phyloP scores from a whole-genome alignment of 768 basidiomycete species.

The Thelephora aurantiotincta region DNA sequence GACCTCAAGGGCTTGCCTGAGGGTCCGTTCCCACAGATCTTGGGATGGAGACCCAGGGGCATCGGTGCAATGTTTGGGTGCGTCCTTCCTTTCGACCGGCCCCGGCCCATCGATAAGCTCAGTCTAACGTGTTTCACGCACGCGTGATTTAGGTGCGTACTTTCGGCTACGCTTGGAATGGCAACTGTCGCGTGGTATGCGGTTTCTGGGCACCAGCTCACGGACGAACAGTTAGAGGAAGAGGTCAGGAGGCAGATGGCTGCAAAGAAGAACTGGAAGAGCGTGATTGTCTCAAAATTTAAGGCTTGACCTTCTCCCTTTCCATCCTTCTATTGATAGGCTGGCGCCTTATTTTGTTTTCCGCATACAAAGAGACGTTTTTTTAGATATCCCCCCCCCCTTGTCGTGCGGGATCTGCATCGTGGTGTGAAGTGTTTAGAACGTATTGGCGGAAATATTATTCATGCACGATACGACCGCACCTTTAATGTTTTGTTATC shows the following conservation, averaged over 20 bases:
- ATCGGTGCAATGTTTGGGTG: conserved; percentile 68
- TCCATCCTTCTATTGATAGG: no score
- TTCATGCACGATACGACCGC: no score
- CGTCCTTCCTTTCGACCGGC: conserved; percentile 9
- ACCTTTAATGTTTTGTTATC: no score
- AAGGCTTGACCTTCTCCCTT: background rate
- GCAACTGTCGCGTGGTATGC: conserved; percentile 76
- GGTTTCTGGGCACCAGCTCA: conserved; percentile 44
- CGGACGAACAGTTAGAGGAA: conserved; percentile 71
- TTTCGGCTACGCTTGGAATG: conserved; percentile 80
- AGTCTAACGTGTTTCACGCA: no score
- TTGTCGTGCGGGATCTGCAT: no score
- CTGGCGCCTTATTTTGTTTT: no score
- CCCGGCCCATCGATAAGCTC: background rate
- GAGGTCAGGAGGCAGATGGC: conserved; percentile 45
- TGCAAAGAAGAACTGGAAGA: conserved; percentile 28
- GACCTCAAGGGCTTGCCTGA: conserved; percentile 51
- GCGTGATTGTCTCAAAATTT: background rate
- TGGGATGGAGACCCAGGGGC: conserved; percentile 62
- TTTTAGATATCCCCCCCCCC: no score
- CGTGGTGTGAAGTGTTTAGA: no score
- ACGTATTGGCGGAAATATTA: no score
- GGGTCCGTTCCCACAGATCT: conserved; percentile 60
- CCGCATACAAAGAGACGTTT: no score
- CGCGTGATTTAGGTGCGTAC: conserved; percentile 40